Base-by-base conservation (phyloP, 768 basidiomycete genomes). In the Mycena vitilis region DNA sequence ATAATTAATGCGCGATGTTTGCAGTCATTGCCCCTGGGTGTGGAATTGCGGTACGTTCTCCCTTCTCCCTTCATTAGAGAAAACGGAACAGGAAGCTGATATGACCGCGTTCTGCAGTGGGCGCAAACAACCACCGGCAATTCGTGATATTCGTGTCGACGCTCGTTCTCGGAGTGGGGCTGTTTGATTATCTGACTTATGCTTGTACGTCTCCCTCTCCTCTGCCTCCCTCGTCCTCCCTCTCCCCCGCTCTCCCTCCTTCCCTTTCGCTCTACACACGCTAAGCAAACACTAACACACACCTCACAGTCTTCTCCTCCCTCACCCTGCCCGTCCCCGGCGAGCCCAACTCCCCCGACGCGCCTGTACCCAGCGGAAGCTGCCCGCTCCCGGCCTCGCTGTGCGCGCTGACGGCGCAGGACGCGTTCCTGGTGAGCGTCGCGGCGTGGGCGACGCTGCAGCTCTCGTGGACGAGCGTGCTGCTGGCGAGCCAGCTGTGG, bases 11-110 rank as follows among this genome's bases (percentile, higher is more conserved):
- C 7, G 13, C 37, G 9, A n/a, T n/a, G 5, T 37, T 18, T 55
- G 37, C 37, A 97, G 96, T 74, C 96, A 99, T 74, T 99, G 98
- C 73, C 98, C 97, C 2, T 99, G 98, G 98, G 91, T 98, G 18
- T 99, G 96, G 96, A 99, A 99, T 80, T 98, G 97, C 78, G 90
- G 95, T 95, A 76, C 34, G 92, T 79, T 38, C 68, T 22, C 38
- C 40, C 16, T 25, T 7, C 30, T 37, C 38, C 12, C 23, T 37
- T 63, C 22, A n/a, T n/a, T n/a, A n/a, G n/a, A n/a, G n/a, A n/a
- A n/a, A n/a, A n/a, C n/a, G n/a, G n/a, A n/a, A n/a, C n/a, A n/a
- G n/a, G n/a, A n/a, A n/a, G n/a, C n/a, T n/a, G n/a, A n/a, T n/a
- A n/a, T n/a, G n/a, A n/a, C n/a, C n/a, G n/a, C n/a, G n/a, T n/a